These are phyloP conservation scores for Paramarasmius palmivorus DNA, from an alignment of 1,284 basidiomycete genomes.

Conservation along the genomic window DNA sequence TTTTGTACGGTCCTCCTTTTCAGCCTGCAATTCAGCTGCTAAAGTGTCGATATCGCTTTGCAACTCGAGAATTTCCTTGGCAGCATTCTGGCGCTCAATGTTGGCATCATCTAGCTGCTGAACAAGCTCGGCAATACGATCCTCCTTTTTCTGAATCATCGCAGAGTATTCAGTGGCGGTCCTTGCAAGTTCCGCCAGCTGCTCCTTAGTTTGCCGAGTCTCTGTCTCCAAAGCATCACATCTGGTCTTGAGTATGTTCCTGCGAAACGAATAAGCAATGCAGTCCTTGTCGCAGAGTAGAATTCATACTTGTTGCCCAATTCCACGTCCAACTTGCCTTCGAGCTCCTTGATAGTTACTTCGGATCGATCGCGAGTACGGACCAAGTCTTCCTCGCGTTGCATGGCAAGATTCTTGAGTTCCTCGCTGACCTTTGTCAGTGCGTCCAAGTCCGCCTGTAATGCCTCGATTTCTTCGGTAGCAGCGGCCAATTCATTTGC, in stretches of 20 bases:
- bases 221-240: slow-evolving; percentile 65
- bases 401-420: slow-evolving; percentile 66
- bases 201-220: slow-evolving; percentile 73
- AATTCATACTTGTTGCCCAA: slow-evolving; percentile 61
- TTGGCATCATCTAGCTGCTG: slow-evolving; percentile 56
- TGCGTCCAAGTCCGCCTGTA: slow-evolving; percentile 59
- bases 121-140: slow-evolving; percentile 63
- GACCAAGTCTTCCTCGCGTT: slow-evolving; percentile 80
- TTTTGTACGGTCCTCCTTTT: slow-evolving; percentile 61
- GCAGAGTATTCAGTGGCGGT: slow-evolving; percentile 79
- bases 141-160: slow-evolving; percentile 81
- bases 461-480: slow-evolving; percentile 61
- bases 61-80: slow-evolving; percentile 66
- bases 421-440: slow-evolving; percentile 72
- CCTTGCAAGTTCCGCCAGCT: slow-evolving; percentile 76
- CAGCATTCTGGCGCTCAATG: slow-evolving; percentile 51
- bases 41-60: slow-evolving; percentile 72
- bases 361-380: slow-evolving; percentile 82
- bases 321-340: slow-evolving; percentile 73
- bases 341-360: slow-evolving; percentile 65
- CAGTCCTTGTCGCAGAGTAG: slow-evolving; percentile 9
- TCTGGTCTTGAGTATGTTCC: slow-evolving; percentile 64
- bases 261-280: slow-evolving; percentile 26
- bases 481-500: slow-evolving; percentile 53
- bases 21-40: slow-evolving; percentile 63